A percentile compares a stretch with the other conserved stretches of the same genome.
Evolutionary conservation across 768 basidiomycete genomes (phyloP).

Genomic region (Hemileccinum rubropunctum): DNA sequence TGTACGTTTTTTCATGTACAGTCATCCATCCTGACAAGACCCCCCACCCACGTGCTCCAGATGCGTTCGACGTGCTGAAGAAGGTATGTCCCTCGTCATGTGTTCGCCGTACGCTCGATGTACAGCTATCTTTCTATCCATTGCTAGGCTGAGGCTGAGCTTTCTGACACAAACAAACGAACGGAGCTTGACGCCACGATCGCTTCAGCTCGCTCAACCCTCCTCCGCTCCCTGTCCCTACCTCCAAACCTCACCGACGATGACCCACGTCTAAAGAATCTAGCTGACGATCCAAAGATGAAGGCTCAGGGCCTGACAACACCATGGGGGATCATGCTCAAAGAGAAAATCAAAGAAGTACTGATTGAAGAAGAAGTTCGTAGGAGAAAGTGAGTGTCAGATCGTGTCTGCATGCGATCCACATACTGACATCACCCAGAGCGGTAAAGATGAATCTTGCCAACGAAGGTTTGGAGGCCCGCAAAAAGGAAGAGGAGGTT

Average conservation of each 20-base stretch:
- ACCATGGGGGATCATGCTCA: slow-evolving; percentile 63
- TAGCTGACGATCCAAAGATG: slow-evolving; percentile 38
- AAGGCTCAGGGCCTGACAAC: slow-evolving; percentile 40
- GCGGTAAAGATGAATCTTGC: slow-evolving; percentile 89
- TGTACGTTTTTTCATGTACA: slow-evolving; percentile 48
- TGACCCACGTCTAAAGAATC: slow-evolving; percentile 52
- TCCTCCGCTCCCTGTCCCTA: slow-evolving; percentile 63
- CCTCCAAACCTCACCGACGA: slow-evolving; percentile 57
- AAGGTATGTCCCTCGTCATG: slow-evolving; percentile 51
- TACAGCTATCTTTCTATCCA: not conserved
- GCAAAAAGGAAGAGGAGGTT: slow-evolving; percentile 87
- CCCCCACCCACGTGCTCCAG: slow-evolving; percentile 79
- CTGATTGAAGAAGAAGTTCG: slow-evolving; percentile 89
- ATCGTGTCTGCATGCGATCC: not conserved
- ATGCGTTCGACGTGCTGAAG: slow-evolving; percentile 92
- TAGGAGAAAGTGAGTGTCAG: slow-evolving; percentile 64
- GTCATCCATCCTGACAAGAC: slow-evolving; percentile 99
- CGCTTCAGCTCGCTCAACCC: slow-evolving; percentile 63
- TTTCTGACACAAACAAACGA: slow-evolving; percentile 75
- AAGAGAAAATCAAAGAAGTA: slow-evolving; percentile 74
- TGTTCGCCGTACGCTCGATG: not conserved
- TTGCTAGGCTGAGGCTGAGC: slow-evolving; percentile 76
- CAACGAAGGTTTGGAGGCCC: slow-evolving; percentile 90
- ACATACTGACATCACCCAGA: slow-evolving; percentile 37
- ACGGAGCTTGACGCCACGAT: slow-evolving; percentile 81